Evolutionary conservation across 805 yeast genomes (phyloP), one percentile per base, ranked within the genome.

Genomic region (Candida oleophila): DNA sequence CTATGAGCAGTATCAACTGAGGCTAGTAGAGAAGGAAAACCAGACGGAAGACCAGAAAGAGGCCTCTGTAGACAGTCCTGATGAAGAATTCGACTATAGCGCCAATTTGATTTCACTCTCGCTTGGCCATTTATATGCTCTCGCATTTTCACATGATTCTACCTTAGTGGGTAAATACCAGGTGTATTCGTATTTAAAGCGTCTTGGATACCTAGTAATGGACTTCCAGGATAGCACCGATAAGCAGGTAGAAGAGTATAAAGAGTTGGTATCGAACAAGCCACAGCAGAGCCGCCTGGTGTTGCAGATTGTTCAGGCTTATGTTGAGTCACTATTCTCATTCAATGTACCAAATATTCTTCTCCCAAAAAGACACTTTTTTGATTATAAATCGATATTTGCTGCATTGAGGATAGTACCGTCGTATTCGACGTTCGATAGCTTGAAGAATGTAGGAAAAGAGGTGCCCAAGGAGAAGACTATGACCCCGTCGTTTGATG

Each of bases 151-250:
- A 20, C 35, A 53, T 8, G 41, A 67, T 15, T 16, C 30, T 7
- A 69, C 69, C 18, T 75, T 73, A 34, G 53, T 81, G 22, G 85
- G 84, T 48, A 65, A 69, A 42, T 84, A 82, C 52, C 80, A 80
- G 38, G 90, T 86, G 0, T 92, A 83, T 64, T 76, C 91, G 0
- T 76, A 86, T 48, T 68, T 91, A 55, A 87, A 85, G 55, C 77
- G 96, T 58, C 74, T 82, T 43, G 97, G 97, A 0, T 91, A 85
- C 59, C 75, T 86, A 18, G 86, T 88, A 0, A 59, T 69, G 33
- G 38, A 37, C 32, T 42, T 15, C 62, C 55, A 38, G 63, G 59
- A 21, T 56, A 34, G 46, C 30, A 16, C 20, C 15, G 46, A 55
- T 73, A 42, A 50, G 58, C 9, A 51, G 51, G 11, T 41, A 44